A percentile compares a stretch with the other conserved stretches of the same genome.
These are phyloP conservation scores for Paecilomyces sp. DNA, from an alignment of 2,329 filamentous ascomycete genomes.

Conservation along the genomic window DNA sequence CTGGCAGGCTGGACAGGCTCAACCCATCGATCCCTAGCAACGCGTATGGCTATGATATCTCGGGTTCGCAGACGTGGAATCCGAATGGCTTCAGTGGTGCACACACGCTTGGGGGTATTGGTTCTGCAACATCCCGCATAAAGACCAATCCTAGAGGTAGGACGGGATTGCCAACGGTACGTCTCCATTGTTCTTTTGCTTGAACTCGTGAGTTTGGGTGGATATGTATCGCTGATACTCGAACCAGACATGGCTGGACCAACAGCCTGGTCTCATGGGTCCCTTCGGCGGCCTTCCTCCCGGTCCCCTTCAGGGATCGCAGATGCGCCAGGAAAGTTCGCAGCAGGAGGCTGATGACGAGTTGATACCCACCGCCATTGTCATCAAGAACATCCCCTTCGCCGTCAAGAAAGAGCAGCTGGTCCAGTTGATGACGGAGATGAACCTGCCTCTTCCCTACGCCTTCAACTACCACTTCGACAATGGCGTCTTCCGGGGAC, in stretches of 20 bases:
- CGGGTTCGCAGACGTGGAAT: slow-evolving; percentile 70
- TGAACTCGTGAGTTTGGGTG: slow-evolving; percentile 1
- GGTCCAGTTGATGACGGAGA: slow-evolving; percentile 85
- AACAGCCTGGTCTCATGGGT: slow-evolving; percentile 42
- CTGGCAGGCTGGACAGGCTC: slow-evolving; percentile 49
- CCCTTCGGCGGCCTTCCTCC: slow-evolving; percentile 40
- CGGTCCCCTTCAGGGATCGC: slow-evolving; percentile 32
- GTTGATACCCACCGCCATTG: slow-evolving; percentile 94
- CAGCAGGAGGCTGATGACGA: slow-evolving; percentile 57
- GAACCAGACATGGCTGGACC: slow-evolving; percentile 56
- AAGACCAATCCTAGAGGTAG: slow-evolving; percentile 51
- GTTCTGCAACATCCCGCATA: slow-evolving; percentile 49
- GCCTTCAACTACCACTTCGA: slow-evolving; percentile 99
- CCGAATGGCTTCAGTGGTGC: slow-evolving; percentile 64
- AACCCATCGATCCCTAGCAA: slow-evolving; percentile 52
- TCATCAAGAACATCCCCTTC: slow-evolving; percentile 99
- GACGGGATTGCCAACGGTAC: slow-evolving; percentile 65
- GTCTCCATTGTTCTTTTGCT: slow-evolving; percentile 25
- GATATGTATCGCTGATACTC: slow-evolving; percentile 4
- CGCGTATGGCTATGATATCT: slow-evolving; percentile 62
- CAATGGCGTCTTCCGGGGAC: slow-evolving; percentile 88
- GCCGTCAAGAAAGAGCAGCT: slow-evolving; percentile 96
- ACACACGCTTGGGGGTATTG: slow-evolving; percentile 57
- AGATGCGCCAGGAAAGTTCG: slow-evolving; percentile 34
- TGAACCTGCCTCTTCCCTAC: slow-evolving; percentile 89